These are phyloP conservation scores for Orbilia oligospora DNA, from an alignment of 2,329 filamentous ascomycete genomes.

Conservation along the genomic window DNA sequence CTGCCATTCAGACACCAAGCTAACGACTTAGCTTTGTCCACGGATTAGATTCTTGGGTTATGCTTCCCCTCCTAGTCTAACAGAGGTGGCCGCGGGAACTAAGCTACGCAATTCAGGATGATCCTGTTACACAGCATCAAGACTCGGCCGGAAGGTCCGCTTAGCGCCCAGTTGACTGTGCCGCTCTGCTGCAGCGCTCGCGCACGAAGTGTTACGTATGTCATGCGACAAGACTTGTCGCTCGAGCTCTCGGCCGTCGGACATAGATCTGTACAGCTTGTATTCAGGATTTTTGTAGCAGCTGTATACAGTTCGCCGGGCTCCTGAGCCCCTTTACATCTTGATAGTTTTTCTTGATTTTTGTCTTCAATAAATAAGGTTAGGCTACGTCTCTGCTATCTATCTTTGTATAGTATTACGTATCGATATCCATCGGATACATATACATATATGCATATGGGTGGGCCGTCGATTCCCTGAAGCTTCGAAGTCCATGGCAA, in stretches of 20 bases:
- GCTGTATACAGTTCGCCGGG: not conserved
- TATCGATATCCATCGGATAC: not conserved
- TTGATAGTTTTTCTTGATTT: not conserved
- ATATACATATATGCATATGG: not conserved
- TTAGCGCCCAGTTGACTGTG: constrained; percentile 16
- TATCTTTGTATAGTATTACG: not conserved
- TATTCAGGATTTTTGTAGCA: not conserved
- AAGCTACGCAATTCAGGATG: not conserved
- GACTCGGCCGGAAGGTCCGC: constrained; percentile 9
- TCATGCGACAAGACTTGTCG: constrained; percentile 2
- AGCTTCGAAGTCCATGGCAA: too few relatives aligned
- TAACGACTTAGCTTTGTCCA: not conserved
- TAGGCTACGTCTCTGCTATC: not conserved
- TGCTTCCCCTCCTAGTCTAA: not conserved
- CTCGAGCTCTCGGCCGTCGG: too few relatives aligned
- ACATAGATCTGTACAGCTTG: not conserved
- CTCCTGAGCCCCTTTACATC: not conserved
- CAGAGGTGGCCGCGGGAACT: not conserved
- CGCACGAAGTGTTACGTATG: constrained; percentile 1
- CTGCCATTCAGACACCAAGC: not conserved
- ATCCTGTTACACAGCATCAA: constrained; percentile 22
- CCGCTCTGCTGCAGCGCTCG: not conserved
- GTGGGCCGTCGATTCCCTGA: not conserved
- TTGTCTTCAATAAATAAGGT: not conserved
- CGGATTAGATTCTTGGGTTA: not conserved